A percentile compares a stretch with the other conserved stretches of the same genome.
phyloP scores from a whole-genome alignment of 805 yeast species.

The Priceomyces carsonii region DNA sequence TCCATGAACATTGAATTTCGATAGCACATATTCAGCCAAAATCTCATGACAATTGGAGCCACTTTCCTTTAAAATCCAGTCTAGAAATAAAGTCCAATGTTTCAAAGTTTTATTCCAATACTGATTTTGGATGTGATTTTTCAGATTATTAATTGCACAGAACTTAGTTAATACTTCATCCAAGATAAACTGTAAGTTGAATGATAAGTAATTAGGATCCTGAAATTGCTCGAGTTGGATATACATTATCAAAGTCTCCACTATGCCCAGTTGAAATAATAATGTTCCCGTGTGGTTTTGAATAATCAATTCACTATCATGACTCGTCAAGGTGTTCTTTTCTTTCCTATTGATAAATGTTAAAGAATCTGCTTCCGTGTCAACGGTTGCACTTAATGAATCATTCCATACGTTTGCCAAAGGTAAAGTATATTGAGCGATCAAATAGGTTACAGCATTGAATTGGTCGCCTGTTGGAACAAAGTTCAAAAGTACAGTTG shows the following conservation, averaged over 20 bases:
- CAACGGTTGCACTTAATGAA: constrained; percentile 17
- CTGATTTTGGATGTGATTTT: constrained; percentile 30
- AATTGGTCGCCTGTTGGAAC: constrained; percentile 38
- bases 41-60: constrained; percentile 41
- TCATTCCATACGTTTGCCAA: constrained; percentile 29
- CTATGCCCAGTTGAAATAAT: constrained; percentile 30
- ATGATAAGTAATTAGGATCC: constrained; percentile 34
- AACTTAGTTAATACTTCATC: constrained; percentile 33
- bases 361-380: constrained; percentile 18
- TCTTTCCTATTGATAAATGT: constrained; percentile 14
- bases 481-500: constrained; percentile 34
- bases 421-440: constrained; percentile 33
- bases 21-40: constrained; percentile 29
- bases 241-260: constrained; percentile 35
- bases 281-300: constrained; percentile 17
- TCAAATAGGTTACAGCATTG: constrained; percentile 33
- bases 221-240: constrained; percentile 43
- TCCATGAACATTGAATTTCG: constrained; percentile 22
- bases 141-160: constrained; percentile 18
- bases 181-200: constrained; percentile 25
- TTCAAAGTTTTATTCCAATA: constrained; percentile 30
- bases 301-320: constrained; percentile 29
- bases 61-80: constrained; percentile 33
- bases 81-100: constrained; percentile 30
- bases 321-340: constrained; percentile 19